Conservation (phyloP, 495 filamentous ascomycete species). For the Cercophora scortea region DNA sequence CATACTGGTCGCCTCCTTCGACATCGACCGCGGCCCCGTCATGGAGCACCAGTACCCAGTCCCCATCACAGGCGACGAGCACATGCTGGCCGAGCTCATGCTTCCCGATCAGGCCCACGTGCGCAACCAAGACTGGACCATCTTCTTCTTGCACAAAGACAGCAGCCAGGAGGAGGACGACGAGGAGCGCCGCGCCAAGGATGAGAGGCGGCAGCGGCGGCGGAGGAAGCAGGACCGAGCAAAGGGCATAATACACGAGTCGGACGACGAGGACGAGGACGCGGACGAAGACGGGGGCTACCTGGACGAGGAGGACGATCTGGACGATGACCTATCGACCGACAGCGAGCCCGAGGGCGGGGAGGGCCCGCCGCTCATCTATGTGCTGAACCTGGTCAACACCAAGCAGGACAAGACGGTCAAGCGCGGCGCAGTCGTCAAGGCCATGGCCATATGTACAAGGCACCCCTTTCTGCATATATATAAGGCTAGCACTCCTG, state of each 20-base stretch:
- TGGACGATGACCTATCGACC: slow-evolving; percentile 45
- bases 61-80: slow-evolving; percentile 91
- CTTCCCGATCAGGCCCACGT: slow-evolving; percentile 95
- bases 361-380: slow-evolving; percentile 87
- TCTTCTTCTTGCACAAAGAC: slow-evolving; percentile 98
- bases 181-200: slow-evolving; percentile 41
- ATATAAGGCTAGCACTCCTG: slow-evolving; percentile 62
- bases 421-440: slow-evolving; percentile 89
- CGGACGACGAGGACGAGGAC: slow-evolving; percentile 36
- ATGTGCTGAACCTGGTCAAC: slow-evolving; percentile 95
- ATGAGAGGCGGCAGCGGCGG: slow-evolving; percentile 40
- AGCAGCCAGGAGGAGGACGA: slow-evolving; percentile 72
- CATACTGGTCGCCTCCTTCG: slow-evolving; percentile 96
- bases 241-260: slow-evolving; percentile 47
- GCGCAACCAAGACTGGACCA: slow-evolving; percentile 95
- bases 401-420: slow-evolving; percentile 92
- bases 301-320: slow-evolving; percentile 44
- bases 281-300: slow-evolving; percentile 16
- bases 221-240: slow-evolving; percentile 37
- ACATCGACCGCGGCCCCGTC: slow-evolving; percentile 89
- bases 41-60: slow-evolving; percentile 98
- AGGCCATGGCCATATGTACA: slow-evolving; percentile 99
- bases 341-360: slow-evolving; percentile 56
- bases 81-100: slow-evolving; percentile 98
- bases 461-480: slow-evolving; percentile 98